Conservation (phyloP, 2,329 filamentous ascomycete species). For the Cyphellophora europaea region DNA sequence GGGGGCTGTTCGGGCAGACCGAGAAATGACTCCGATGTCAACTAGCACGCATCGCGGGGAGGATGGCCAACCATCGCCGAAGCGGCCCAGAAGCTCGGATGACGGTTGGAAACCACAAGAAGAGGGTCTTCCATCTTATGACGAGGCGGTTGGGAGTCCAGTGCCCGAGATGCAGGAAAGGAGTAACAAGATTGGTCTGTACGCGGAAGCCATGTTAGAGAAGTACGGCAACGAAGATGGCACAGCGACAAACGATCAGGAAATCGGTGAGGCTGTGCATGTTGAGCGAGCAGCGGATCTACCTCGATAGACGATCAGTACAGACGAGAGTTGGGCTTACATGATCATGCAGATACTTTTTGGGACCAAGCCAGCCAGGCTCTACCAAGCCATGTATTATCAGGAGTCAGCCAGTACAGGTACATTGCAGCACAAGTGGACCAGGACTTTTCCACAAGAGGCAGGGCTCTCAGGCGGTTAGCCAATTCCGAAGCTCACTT, state of each 20-base stretch:
- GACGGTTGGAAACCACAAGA: slow-evolving; percentile 5
- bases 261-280: slow-evolving; percentile 4
- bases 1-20: not conserved
- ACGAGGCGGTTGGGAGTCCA: slow-evolving; percentile 24
- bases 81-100: slow-evolving; percentile 8
- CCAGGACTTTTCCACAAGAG: too few relatives aligned
- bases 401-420: too few relatives aligned
- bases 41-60: slow-evolving; percentile 14
- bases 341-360: too few relatives aligned
- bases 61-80: slow-evolving; percentile 16
- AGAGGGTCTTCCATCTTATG: slow-evolving; percentile 20
- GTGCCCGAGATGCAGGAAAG: slow-evolving; percentile 35
- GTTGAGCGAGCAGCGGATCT: slow-evolving; percentile 5
- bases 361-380: too few relatives aligned
- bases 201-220: slow-evolving; percentile 17
- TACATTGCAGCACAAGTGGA: too few relatives aligned
- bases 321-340: too few relatives aligned
- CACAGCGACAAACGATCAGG: not conserved
- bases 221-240: slow-evolving; percentile 14
- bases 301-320: too few relatives aligned
- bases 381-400: too few relatives aligned
- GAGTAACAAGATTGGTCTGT: slow-evolving; percentile 17
- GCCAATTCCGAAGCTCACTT: too few relatives aligned
- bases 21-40: slow-evolving; percentile 17
- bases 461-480: too few relatives aligned